These are phyloP conservation scores for Spathaspora hagerdaliae DNA, from an alignment of 805 yeast species.

Conservation along the genomic window DNA sequence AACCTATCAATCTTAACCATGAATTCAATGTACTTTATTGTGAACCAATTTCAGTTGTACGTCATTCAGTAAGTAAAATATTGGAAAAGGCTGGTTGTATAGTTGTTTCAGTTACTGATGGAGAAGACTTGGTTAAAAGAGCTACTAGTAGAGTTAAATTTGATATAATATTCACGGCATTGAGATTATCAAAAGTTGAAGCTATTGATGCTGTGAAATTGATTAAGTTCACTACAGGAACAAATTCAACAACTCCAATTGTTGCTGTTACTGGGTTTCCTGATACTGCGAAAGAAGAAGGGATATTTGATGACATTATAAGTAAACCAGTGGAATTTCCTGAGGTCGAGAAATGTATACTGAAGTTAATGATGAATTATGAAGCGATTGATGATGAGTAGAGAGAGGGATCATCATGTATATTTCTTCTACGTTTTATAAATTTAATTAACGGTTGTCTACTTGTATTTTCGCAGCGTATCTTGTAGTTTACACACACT, in stretches of 20 bases:
- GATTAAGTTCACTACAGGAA: constrained; percentile 68
- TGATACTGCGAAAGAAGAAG: constrained; percentile 55
- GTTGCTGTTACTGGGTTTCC: constrained; percentile 71
- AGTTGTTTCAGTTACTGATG: constrained; percentile 59
- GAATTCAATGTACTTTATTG: constrained; percentile 72
- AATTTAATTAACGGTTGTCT: too few relatives aligned
- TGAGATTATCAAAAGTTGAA: constrained; percentile 61
- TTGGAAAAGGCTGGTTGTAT: constrained; percentile 72
- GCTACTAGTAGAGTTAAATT: constrained; percentile 81
- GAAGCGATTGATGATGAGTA: constrained; percentile 3
- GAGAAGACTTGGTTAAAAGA: constrained; percentile 77
- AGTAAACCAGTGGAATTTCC: constrained; percentile 59
- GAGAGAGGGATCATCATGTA: background rate
- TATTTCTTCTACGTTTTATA: too few relatives aligned
- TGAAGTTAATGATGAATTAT: constrained; percentile 10
- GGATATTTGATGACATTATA: constrained; percentile 61
- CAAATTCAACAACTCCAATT: constrained; percentile 74
- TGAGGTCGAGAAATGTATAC: constrained; percentile 18
- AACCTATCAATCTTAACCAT: constrained; percentile 3
- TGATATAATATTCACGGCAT: constrained; percentile 77
- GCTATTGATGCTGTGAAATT: constrained; percentile 75
- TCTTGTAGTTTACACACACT: too few relatives aligned
- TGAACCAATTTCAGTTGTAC: constrained; percentile 80
- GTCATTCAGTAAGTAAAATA: constrained; percentile 61
- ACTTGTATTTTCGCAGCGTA: too few relatives aligned